Percentiles rank a stretch among this genome's conserved stretches.
Conservation (phyloP, 2,329 filamentous ascomycete genomes). For the Talaromyces sp. region DNA sequence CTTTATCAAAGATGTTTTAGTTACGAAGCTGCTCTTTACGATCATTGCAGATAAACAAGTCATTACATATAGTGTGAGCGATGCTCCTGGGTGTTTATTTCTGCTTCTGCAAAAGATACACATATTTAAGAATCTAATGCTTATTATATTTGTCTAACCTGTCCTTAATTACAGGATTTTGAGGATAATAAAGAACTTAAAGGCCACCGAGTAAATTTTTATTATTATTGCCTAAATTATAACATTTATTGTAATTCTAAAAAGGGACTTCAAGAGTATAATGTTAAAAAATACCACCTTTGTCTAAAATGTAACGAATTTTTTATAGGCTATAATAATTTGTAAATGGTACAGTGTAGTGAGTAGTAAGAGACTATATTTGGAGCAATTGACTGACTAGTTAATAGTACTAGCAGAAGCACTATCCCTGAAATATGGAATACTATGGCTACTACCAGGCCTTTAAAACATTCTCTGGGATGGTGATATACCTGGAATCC, state of each 20-base stretch:
- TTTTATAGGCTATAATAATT: background rate
- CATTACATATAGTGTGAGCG: conserved; percentile 10
- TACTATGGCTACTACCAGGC: conserved; percentile 8
- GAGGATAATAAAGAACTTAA: background rate
- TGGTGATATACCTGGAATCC: conserved; percentile 15
- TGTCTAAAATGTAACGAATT: background rate
- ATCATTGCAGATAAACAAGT: conserved; percentile 12
- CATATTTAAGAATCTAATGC: background rate
- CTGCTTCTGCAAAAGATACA: background rate
- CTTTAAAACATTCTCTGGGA: conserved; percentile 16
- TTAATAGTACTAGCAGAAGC: too few species aligned
- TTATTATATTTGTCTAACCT: background rate
- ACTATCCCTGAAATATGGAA: too few species aligned
- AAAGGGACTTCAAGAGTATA: background rate
- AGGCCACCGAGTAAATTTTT: background rate
- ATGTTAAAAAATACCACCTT: background rate
- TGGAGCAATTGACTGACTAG: too few species aligned
- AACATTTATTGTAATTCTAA: background rate
- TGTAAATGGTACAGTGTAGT: background rate
- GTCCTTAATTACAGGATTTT: background rate
- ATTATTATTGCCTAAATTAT: background rate
- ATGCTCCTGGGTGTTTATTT: background rate
- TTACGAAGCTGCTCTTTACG: conserved; percentile 8
- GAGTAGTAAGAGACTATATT: too few species aligned
- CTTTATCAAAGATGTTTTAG: conserved; percentile 11